Evolutionary conservation across 2,329 filamentous ascomycete species (phyloP), one percentile per base, ranked within the genome.

Genomic region (Kalmusia sp.): DNA sequence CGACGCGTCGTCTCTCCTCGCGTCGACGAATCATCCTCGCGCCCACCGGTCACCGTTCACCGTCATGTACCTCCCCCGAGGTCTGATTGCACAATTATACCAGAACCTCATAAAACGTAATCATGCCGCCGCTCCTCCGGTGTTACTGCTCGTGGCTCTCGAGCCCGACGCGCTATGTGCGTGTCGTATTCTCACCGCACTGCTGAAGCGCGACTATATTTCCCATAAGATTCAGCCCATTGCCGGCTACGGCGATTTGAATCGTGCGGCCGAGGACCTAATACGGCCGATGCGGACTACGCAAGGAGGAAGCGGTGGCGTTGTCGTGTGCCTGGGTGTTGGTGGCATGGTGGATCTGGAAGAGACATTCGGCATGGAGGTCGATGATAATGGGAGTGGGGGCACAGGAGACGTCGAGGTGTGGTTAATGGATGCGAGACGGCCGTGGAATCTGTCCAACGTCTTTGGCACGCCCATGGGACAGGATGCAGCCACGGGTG

Each of bases 181-280:
- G 58, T 96, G 92, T 73, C 92, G 93, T 57, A 97, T 99, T 56
- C 86, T 99, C 41, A 96, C 93, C 2, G 85, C 89, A 45, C 83
- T 99, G n/a, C 82, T 99, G 55, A 97, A 96, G 77, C 90, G 93
- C 81, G 95, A 99, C 80, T 98, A 96, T 72, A 96, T 99, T 64
- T 91, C 90, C 12, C 93, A 98, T 79, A 98, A 97, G 77, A 96
- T 98, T 69, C 91, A 97, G 68, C 95, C 95, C 1, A 89, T 99
- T 49, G 87, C 91, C 17, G 95, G 95, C 50, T 98, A 97, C 85
- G 88, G 86, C 61, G 95, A 98, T 73, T 85, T 99, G 40, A 84
- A 91, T 69, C 87, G 86, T 63, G 89, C 89, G 19, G 93, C 93
- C 39, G 84, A 85, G 68, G 87, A 93, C 61, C 82, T 96, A 38